A percentile compares a stretch with the other conserved stretches of the same genome.
phyloP scores from a whole-genome alignment of 768 basidiomycete genomes.

The Lanmaoa rubissima region DNA sequence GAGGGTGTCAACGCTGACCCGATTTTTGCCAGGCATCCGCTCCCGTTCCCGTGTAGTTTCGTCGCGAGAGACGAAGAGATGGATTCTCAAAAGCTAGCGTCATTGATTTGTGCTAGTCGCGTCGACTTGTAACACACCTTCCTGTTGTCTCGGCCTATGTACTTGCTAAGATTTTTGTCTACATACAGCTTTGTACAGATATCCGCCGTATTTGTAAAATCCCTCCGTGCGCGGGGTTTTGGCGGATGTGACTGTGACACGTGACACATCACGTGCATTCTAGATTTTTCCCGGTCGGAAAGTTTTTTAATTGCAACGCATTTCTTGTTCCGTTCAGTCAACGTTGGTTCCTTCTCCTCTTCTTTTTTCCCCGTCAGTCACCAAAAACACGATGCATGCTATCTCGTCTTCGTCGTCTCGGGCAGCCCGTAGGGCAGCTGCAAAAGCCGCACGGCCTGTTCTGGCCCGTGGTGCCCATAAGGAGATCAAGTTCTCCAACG shows the following conservation, averaged over 20 bases:
- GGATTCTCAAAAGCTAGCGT: conserved; percentile 13
- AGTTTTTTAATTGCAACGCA: conserved; percentile 25
- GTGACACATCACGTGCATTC: conserved; percentile 31
- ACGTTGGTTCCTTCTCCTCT: neutral
- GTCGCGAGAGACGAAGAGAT: conserved; percentile 14
- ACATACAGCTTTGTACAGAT: too few relatives aligned
- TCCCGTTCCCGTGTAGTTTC: conserved; percentile 18
- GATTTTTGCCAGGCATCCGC: conserved; percentile 7
- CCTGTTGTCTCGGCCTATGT: neutral
- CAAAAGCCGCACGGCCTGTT: conserved; percentile 52
- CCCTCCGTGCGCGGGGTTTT: too few relatives aligned
- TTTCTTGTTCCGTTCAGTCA: conserved; percentile 2
- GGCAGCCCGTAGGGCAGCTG: conserved; percentile 65
- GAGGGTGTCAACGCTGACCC: neutral
- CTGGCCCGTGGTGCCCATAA: conserved; percentile 82
- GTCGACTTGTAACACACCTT: neutral
- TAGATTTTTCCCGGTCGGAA: conserved; percentile 30
- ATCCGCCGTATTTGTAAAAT: too few relatives aligned
- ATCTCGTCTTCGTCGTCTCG: conserved; percentile 63
- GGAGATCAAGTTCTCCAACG: conserved; percentile 96
- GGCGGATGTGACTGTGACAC: neutral
- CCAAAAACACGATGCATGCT: conserved; percentile 57
- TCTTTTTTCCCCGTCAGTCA: conserved; percentile 6
- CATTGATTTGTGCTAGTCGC: conserved; percentile 9
- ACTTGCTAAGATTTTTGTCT: neutral